These are phyloP conservation scores for Colletotrichum orchidophilum DNA, from an alignment of 2,329 filamentous ascomycete species.

Conservation along the genomic window DNA sequence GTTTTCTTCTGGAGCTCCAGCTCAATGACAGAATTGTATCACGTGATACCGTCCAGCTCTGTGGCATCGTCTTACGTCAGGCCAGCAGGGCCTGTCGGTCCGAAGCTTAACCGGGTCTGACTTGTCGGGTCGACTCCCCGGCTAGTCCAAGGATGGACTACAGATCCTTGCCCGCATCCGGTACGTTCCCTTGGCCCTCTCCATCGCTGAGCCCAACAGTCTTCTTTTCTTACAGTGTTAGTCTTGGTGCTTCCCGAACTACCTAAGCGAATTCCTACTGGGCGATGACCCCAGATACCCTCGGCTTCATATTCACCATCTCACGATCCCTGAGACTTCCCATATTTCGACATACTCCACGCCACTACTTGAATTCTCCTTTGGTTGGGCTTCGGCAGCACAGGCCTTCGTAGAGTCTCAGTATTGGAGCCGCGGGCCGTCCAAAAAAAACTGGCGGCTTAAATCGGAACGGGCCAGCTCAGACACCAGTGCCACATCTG, in stretches of 20 bases:
- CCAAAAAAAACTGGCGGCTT: constrained; percentile 20
- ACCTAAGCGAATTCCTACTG: not conserved
- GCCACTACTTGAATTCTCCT: not conserved
- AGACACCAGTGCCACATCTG: constrained; percentile 22
- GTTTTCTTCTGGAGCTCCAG: not conserved
- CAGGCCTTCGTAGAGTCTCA: constrained; percentile 20
- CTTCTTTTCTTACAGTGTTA: constrained; percentile 13
- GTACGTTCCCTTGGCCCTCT: constrained; percentile 23
- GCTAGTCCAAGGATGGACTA: not conserved
- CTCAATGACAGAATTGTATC: not conserved
- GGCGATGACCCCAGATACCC: not conserved
- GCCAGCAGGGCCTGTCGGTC: constrained; percentile 1
- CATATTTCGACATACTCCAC: not conserved
- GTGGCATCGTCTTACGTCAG: not conserved
- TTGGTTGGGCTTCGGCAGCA: constrained; percentile 5
- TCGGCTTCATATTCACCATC: not conserved
- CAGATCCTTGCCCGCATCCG: constrained; percentile 28
- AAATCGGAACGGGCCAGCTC: constrained; percentile 32
- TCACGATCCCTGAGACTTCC: not conserved
- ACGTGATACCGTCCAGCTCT: not conserved
- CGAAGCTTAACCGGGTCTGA: constrained; percentile 26
- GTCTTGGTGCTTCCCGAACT: constrained; percentile 5
- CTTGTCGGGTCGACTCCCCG: constrained; percentile 1
- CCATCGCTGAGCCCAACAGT: constrained; percentile 12
- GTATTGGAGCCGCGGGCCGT: constrained; percentile 8